Conservation (phyloP, 2,329 filamentous ascomycete species). For the Alternaria ventricosa region DNA sequence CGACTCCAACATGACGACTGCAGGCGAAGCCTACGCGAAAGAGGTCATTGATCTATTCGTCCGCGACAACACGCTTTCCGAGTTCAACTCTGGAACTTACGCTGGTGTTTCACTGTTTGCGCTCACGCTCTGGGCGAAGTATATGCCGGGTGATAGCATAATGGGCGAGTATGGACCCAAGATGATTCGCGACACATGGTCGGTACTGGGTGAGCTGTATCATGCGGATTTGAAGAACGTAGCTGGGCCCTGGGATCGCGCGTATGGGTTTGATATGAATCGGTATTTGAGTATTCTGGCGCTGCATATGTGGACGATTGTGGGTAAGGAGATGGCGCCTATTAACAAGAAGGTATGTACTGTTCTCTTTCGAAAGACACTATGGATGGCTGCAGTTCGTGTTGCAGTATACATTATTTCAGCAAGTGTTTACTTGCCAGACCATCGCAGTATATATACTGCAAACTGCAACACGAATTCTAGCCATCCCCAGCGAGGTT, state of each 20-base stretch:
- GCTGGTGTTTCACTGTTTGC: slow-evolving; percentile 67
- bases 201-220: slow-evolving; percentile 60
- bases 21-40: slow-evolving; percentile 63
- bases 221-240: slow-evolving; percentile 66
- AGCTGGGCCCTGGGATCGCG: slow-evolving; percentile 69
- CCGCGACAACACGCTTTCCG: slow-evolving; percentile 63
- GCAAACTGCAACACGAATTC: neutral
- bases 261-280: slow-evolving; percentile 70
- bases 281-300: slow-evolving; percentile 65
- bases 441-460: neutral
- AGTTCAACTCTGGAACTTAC: slow-evolving; percentile 70
- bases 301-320: slow-evolving; percentile 64
- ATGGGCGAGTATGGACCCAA: slow-evolving; percentile 60
- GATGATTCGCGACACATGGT: slow-evolving; percentile 64
- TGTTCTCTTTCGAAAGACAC: neutral
- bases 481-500: too few species aligned
- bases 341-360: slow-evolving; percentile 38
- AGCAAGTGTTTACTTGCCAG: neutral
- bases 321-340: slow-evolving; percentile 56
- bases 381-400: neutral
- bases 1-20: slow-evolving; percentile 64
- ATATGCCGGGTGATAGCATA: slow-evolving; percentile 60
- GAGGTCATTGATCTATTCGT: slow-evolving; percentile 65
- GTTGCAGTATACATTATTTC: neutral
- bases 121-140: slow-evolving; percentile 66